Percentiles rank a stretch among this genome's conserved stretches.
phyloP scores from a whole-genome alignment of 768 basidiomycete genomes.

The Cyclocybe cylindracea region DNA sequence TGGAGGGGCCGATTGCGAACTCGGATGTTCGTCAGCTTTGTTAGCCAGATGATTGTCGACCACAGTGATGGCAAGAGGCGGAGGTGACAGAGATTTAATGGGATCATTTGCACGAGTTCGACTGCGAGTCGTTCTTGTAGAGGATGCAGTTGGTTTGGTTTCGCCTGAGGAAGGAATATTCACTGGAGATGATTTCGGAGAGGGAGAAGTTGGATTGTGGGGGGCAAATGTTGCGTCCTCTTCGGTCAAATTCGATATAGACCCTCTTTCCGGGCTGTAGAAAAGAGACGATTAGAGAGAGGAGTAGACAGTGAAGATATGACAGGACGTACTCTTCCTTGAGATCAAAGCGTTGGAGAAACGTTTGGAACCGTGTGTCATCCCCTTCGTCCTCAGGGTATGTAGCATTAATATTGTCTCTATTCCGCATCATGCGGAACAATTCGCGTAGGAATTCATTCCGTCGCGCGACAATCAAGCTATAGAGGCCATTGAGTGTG shows the following conservation, averaged over 20 bases:
- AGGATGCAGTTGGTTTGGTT: constrained; percentile 1
- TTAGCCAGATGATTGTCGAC: not conserved
- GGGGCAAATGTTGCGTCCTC: constrained; percentile 18
- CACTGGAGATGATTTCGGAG: not conserved
- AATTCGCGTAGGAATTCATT: constrained; percentile 74
- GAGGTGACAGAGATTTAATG: constrained; percentile 7
- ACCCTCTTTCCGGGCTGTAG: constrained; percentile 34
- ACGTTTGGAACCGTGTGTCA: constrained; percentile 45
- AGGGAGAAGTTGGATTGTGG: not conserved
- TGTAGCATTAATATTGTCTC: constrained; percentile 44
- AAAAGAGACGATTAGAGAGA: not conserved
- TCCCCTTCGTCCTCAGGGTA: constrained; percentile 39
- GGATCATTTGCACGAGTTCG: constrained; percentile 14
- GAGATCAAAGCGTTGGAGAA: constrained; percentile 60
- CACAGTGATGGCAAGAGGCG: not conserved
- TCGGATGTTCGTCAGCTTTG: not conserved
- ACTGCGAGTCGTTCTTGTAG: constrained; percentile 17
- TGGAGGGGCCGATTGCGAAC: too few species aligned
- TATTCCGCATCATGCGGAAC: constrained; percentile 62
- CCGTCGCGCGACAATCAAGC: constrained; percentile 62
- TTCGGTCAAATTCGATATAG: constrained; percentile 25
- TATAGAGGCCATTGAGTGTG: constrained; percentile 25
- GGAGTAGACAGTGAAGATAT: not conserved
- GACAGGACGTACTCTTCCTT: constrained; percentile 43
- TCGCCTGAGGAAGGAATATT: not conserved